phyloP scores from a whole-genome alignment of 2,329 filamentous ascomycete genomes.

The Fusarium compactum region DNA sequence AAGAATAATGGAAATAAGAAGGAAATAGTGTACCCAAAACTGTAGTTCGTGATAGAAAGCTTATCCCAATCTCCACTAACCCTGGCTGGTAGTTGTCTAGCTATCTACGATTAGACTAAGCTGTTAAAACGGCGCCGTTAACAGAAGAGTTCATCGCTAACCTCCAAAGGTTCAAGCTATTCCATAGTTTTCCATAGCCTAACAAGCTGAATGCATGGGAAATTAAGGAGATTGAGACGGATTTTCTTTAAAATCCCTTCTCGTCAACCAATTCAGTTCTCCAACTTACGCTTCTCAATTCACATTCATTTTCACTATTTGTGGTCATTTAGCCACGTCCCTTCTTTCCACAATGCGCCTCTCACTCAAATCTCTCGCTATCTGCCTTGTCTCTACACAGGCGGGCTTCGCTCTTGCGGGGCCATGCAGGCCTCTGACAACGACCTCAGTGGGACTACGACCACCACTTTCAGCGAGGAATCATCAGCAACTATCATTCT shows the following conservation, averaged over 20 bases:
- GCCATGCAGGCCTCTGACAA: background rate
- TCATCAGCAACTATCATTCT: rapidly evolving
- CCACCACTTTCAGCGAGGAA: background rate
- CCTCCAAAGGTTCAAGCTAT: background rate
- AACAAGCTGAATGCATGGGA: background rate
- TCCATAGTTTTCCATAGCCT: background rate
- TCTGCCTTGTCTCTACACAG: background rate
- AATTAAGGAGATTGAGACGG: background rate
- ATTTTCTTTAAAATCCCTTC: background rate
- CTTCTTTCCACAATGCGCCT: background rate
- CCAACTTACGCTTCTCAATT: background rate
- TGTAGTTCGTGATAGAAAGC: rapidly evolving
- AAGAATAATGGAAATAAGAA: too few relatives aligned
- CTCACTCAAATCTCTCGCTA: background rate
- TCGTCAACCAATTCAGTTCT: background rate
- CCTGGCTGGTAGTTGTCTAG: background rate
- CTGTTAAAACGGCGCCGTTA: background rate
- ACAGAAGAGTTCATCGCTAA: background rate
- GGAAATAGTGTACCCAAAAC: too few relatives aligned
- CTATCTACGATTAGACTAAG: background rate
- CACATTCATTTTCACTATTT: background rate
- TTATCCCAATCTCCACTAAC: too few relatives aligned
- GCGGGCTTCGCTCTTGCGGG: background rate
- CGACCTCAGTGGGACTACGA: background rate
- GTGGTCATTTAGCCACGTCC: background rate